These are phyloP conservation scores for Straminergon stramineum DNA, from an alignment of 225 moss, liverwort and hornwort species.

Conservation along the genomic window DNA sequence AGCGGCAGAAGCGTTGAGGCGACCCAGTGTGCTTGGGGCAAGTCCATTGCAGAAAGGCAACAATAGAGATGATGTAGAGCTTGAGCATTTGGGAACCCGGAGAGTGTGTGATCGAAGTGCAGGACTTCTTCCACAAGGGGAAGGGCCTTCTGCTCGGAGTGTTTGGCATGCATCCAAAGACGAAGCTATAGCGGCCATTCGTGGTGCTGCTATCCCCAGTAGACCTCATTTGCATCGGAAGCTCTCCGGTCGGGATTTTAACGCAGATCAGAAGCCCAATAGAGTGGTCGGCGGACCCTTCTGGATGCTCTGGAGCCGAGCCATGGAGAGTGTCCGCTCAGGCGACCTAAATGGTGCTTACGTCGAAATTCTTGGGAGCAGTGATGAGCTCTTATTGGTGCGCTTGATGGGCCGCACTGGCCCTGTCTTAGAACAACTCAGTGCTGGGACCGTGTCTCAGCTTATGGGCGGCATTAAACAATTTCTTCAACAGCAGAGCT, in stretches of 20 bases:
- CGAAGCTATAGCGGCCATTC: slow-evolving; percentile 91
- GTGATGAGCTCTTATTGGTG: slow-evolving; percentile 79
- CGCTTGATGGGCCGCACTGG: slow-evolving; percentile 97
- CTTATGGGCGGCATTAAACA: slow-evolving; percentile 72
- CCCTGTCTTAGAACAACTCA: slow-evolving; percentile 76
- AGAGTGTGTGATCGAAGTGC: slow-evolving; percentile 63
- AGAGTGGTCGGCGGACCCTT: slow-evolving; percentile 67
- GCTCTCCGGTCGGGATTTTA: slow-evolving; percentile 29
- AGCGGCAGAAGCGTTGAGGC: slow-evolving; percentile 25
- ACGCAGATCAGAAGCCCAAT: slow-evolving; percentile 23
- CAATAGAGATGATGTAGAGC: slow-evolving; percentile 34
- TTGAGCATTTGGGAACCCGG: slow-evolving; percentile 57
- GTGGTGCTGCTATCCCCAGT: slow-evolving; percentile 66
- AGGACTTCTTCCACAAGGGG: slow-evolving; percentile 58
- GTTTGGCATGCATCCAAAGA: slow-evolving; percentile 97
- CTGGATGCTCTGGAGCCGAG: slow-evolving; percentile 99
- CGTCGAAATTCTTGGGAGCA: slow-evolving; percentile 77
- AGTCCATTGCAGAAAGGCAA: slow-evolving; percentile 24
- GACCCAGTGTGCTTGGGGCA: slow-evolving; percentile 13
- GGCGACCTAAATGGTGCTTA: slow-evolving; percentile 82
- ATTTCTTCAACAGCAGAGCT: slow-evolving; percentile 91
- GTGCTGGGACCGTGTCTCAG: slow-evolving; percentile 64
- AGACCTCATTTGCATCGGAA: slow-evolving; percentile 39
- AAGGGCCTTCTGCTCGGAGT: slow-evolving; percentile 73
- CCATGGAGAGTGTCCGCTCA: slow-evolving; percentile 80